Evolutionary conservation across 2,329 filamentous ascomycete species (phyloP).

Genomic region (Calonectria pauciramosa): DNA sequence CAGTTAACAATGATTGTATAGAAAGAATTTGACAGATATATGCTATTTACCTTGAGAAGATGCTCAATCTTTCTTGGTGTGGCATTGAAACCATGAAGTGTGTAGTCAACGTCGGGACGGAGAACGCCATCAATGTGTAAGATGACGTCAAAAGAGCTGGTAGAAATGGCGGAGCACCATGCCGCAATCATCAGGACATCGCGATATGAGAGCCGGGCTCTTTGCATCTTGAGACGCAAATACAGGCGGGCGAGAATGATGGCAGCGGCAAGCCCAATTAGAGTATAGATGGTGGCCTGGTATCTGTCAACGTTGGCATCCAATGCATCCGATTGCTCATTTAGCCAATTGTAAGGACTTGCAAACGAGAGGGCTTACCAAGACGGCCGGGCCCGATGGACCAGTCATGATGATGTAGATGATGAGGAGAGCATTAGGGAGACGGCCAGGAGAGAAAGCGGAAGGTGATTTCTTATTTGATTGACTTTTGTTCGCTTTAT

Average conservation of each 20-base stretch:
- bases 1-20: neutral
- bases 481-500: neutral
- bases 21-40: neutral
- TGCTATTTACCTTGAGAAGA: neutral
- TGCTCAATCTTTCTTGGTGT: neutral
- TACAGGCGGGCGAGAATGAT: neutral
- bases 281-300: neutral
- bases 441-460: neutral
- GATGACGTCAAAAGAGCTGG: neutral
- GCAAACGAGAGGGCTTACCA: neutral
- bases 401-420: neutral
- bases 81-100: neutral
- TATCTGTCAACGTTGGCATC: neutral
- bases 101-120: neutral
- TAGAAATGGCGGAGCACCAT: neutral
- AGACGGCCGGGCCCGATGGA: neutral
- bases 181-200: neutral
- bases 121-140: neutral
- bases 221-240: neutral
- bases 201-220: neutral
- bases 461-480: neutral
- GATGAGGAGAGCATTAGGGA: neutral
- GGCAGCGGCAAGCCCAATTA: neutral
- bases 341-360: neutral
- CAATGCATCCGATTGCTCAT: neutral